Conservation (phyloP, 345 rosid genomes). For the Ailanthus altissimus region DNA sequence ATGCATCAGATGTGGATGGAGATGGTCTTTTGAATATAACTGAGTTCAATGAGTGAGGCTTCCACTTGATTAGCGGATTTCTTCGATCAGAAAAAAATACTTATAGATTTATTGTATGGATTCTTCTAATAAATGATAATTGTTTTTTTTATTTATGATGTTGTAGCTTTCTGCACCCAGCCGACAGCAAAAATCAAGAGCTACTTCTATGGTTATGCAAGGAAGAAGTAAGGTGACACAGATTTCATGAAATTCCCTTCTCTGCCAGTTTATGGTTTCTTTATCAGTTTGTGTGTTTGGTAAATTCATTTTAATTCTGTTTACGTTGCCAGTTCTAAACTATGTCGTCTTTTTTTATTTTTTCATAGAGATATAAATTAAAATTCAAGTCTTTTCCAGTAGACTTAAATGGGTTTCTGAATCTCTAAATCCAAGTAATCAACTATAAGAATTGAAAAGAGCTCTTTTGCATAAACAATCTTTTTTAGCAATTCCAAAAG, state of each 20-base stretch:
- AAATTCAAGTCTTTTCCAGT: neutral
- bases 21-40: slow-evolving; percentile 84
- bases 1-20: slow-evolving; percentile 92
- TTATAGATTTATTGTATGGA: neutral
- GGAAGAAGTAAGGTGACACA: slow-evolving; percentile 89
- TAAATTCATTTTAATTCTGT: neutral
- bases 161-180: slow-evolving; percentile 92
- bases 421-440: neutral
- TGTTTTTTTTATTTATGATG: slow-evolving; percentile 21
- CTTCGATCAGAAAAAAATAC: too few relatives aligned
- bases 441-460: neutral
- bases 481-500: neutral
- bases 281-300: neutral
- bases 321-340: neutral
- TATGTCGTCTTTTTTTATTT: neutral
- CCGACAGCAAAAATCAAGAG: slow-evolving; percentile 82
- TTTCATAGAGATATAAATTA: neutral
- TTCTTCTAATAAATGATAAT: slow-evolving; percentile 10
- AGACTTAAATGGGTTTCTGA: neutral
- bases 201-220: slow-evolving; percentile 82
- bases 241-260: slow-evolving; percentile 7
- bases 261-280: neutral
- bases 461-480: neutral
- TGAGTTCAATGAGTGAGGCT: slow-evolving; percentile 94
- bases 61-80: slow-evolving; percentile 14